Evolutionary conservation across 805 yeast genomes (phyloP).

Genomic region (Clavispora fructus): DNA sequence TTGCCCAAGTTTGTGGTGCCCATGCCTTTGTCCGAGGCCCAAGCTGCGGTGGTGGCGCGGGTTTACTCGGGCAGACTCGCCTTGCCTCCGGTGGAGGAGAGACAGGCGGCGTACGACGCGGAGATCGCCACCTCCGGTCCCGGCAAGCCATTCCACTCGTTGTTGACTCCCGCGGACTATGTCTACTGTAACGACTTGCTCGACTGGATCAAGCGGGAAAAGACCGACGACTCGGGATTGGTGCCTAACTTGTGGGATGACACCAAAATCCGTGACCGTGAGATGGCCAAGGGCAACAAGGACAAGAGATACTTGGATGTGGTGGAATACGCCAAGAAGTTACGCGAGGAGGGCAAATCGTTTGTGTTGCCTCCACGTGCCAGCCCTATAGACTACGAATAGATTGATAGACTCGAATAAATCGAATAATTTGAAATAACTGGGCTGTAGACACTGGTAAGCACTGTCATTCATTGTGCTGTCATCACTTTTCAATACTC

Average conservation of each 20-base stretch:
- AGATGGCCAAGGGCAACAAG: constrained; percentile 13
- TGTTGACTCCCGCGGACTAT: constrained; percentile 16
- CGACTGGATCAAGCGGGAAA: constrained; percentile 9
- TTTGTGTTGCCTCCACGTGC: constrained; percentile 14
- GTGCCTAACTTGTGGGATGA: constrained; percentile 18
- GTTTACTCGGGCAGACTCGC: constrained; percentile 11
- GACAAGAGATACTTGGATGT: constrained; percentile 9
- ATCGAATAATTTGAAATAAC: too few species aligned
- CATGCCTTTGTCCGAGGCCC: constrained; percentile 15
- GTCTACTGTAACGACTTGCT: constrained; percentile 17
- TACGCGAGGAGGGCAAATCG: constrained; percentile 11
- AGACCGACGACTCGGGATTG: constrained; percentile 14
- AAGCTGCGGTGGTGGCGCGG: constrained; percentile 15
- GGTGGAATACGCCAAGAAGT: constrained; percentile 10
- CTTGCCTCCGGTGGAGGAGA: constrained; percentile 8
- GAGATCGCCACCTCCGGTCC: constrained; percentile 9
- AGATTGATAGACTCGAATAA: neutral
- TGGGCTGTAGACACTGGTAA: too few species aligned
- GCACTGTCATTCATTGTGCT: too few species aligned
- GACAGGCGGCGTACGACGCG: constrained; percentile 4
- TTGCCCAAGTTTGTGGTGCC: constrained; percentile 13
- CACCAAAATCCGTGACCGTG: constrained; percentile 9
- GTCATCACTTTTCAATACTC: too few species aligned
- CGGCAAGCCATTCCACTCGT: constrained; percentile 14
- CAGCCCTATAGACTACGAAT: neutral